Conservation (phyloP, 2,329 filamentous ascomycete genomes). For the Alternaria incomplexa region DNA sequence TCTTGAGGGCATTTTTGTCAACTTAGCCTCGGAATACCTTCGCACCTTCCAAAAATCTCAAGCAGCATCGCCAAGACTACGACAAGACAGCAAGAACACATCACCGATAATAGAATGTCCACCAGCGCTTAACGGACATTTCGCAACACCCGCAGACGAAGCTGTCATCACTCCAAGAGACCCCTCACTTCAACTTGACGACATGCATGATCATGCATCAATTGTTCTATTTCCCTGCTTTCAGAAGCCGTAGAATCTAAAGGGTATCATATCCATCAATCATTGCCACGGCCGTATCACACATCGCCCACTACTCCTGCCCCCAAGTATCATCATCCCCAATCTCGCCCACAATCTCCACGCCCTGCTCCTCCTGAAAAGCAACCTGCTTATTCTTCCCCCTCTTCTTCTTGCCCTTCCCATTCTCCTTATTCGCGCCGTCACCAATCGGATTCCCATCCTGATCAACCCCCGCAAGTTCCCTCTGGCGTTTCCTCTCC, state of each 20-base stretch:
- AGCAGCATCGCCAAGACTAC: not conserved
- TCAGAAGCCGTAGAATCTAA: not conserved
- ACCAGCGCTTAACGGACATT: too few relatives aligned
- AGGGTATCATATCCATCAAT: slow-evolving; percentile 5
- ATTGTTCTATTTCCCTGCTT: not conserved
- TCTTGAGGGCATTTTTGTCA: too few relatives aligned
- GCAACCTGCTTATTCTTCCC: slow-evolving; percentile 35
- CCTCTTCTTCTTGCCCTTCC: slow-evolving; percentile 40
- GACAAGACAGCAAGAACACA: too few relatives aligned
- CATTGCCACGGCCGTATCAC: not conserved
- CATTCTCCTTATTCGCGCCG: slow-evolving; percentile 28
- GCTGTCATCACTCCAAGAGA: not conserved
- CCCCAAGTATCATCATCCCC: slow-evolving; percentile 40
- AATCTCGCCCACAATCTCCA: slow-evolving; percentile 37
- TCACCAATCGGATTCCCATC: slow-evolving; percentile 27
- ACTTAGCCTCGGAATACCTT: too few relatives aligned
- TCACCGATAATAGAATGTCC: too few relatives aligned
- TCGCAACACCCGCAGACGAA: too few relatives aligned
- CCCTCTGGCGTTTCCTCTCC: slow-evolving; percentile 45
- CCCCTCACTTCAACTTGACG: not conserved
- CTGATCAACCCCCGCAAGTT: slow-evolving; percentile 31
- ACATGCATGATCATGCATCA: not conserved
- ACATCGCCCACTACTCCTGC: slow-evolving; percentile 6
- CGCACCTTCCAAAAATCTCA: too few relatives aligned
- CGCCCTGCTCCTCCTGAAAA: slow-evolving; percentile 36